These are phyloP conservation scores for Vigna reflexopilosa DNA, from an alignment of 306 rosid genomes.

Conservation along the genomic window DNA sequence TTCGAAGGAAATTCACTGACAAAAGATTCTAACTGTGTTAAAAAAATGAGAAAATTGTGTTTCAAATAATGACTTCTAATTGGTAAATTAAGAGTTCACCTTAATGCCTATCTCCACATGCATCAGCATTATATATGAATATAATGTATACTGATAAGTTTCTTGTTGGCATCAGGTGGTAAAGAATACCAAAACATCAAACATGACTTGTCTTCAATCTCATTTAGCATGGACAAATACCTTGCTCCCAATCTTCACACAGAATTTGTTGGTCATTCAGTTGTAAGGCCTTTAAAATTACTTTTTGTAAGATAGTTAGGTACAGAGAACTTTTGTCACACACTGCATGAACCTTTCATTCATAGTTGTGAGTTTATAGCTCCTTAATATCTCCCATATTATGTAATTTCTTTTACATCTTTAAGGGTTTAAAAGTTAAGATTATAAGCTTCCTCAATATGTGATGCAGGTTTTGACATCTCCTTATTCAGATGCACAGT, in stretches of 20 bases:
- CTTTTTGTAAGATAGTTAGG: constrained; percentile 19
- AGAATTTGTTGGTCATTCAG: constrained; percentile 76
- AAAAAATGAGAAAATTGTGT: too few species aligned
- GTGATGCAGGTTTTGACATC: constrained; percentile 76
- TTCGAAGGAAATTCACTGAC: neutral
- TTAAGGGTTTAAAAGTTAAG: constrained; percentile 22
- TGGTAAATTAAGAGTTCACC: neutral
- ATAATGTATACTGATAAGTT: constrained; percentile 13
- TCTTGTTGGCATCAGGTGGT: constrained; percentile 53
- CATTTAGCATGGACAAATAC: constrained; percentile 57
- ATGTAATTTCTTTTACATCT: constrained; percentile 6
- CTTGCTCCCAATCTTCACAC: constrained; percentile 57
- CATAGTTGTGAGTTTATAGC: constrained; percentile 12
- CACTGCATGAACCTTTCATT: constrained; percentile 23
- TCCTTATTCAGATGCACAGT: constrained; percentile 70
- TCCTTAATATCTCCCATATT: constrained; percentile 9
- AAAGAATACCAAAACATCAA: constrained; percentile 52
- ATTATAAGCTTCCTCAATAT: constrained; percentile 41
- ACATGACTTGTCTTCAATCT: constrained; percentile 46
- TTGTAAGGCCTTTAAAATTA: constrained; percentile 59
- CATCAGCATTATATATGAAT: constrained; percentile 23
- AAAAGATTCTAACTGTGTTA: neutral
- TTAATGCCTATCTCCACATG: neutral
- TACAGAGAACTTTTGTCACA: constrained; percentile 16
- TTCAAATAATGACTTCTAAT: too few species aligned